These are phyloP conservation scores for Saccharomyces pastorianus DNA, from an alignment of 1,139 yeast species.

Conservation along the genomic window DNA sequence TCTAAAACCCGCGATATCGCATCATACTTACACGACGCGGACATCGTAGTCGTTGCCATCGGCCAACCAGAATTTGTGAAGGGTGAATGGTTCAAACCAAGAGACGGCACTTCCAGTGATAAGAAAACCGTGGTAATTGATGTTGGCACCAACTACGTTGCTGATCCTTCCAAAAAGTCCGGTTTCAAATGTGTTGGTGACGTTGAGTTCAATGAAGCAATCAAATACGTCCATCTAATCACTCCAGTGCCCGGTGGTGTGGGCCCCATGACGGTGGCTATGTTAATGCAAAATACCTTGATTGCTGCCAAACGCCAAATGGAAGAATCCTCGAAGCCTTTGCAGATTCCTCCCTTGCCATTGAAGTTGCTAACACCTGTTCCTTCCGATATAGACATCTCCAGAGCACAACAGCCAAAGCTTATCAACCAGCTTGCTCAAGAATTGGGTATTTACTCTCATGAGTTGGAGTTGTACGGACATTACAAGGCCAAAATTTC, in stretches of 20 bases:
- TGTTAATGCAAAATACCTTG: slow-evolving; percentile 81
- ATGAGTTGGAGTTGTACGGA: slow-evolving; percentile 88
- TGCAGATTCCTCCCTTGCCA: slow-evolving; percentile 43
- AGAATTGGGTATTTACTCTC: slow-evolving; percentile 75
- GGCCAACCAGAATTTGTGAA: slow-evolving; percentile 77
- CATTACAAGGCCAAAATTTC: slow-evolving; percentile 85
- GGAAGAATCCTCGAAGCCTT: slow-evolving; percentile 25
- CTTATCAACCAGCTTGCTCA: slow-evolving; percentile 70
- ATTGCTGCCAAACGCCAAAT: slow-evolving; percentile 57
- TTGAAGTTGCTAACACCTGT: slow-evolving; percentile 68
- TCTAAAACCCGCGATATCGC: slow-evolving; percentile 62
- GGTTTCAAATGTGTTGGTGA: slow-evolving; percentile 92
- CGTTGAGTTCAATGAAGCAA: slow-evolving; percentile 69
- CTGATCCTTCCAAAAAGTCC: slow-evolving; percentile 65
- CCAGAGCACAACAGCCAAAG: slow-evolving; percentile 84
- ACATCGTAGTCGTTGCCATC: slow-evolving; percentile 85
- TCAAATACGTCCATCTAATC: slow-evolving; percentile 59
- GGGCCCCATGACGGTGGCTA: slow-evolving; percentile 99
- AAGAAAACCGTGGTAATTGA: slow-evolving; percentile 82
- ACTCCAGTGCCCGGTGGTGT: slow-evolving; percentile 99
- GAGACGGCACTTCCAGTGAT: slow-evolving; percentile 33
- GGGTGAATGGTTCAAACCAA: slow-evolving; percentile 64
- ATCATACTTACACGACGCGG: slow-evolving; percentile 60
- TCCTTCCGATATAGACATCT: slow-evolving; percentile 89
- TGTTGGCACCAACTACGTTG: slow-evolving; percentile 89